Evolutionary conservation across 2,329 filamentous ascomycete species (phyloP).

Genomic region (Endoconidiophora polonica): DNA sequence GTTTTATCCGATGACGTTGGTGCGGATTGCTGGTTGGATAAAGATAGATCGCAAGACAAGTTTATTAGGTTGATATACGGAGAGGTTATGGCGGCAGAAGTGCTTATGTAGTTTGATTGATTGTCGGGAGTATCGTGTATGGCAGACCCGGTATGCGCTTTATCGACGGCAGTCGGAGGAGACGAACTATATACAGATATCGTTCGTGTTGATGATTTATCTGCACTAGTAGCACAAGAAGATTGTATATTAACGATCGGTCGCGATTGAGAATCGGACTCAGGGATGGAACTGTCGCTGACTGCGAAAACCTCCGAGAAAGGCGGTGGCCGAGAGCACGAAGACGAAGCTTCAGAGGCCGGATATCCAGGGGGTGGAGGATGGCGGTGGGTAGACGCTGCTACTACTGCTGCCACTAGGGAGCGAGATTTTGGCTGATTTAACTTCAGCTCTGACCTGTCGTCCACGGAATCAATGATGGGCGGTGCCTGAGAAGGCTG

Average conservation of each 20-base stretch:
- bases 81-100: neutral
- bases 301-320: conserved; percentile 37
- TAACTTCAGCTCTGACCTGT: neutral
- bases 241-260: conserved; percentile 4
- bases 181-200: conserved; percentile 22
- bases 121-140: too few relatives aligned
- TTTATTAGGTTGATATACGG: neutral
- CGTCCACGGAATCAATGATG: conserved; percentile 1
- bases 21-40: neutral
- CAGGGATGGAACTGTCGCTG: conserved; percentile 23
- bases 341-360: conserved; percentile 35
- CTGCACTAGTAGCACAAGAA: neutral
- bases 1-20: conserved; percentile 45
- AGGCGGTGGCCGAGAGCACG: conserved; percentile 37
- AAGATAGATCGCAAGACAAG: neutral
- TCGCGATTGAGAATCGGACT: conserved; percentile 20
- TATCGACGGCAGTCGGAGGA: neutral
- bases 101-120: neutral
- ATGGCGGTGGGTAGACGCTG: conserved; percentile 4
- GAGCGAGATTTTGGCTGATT: conserved; percentile 2
- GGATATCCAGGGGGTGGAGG: conserved; percentile 44
- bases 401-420: conserved; percentile 6
- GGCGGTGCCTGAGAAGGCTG: conserved; percentile 11
- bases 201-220: conserved; percentile 7
- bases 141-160: too few relatives aligned